A percentile compares a stretch with the other conserved stretches of the same genome.
These are phyloP conservation scores for Guadua angustifolia DNA, from an alignment of 176 grass and related monocot genomes.

Conservation along the genomic window DNA sequence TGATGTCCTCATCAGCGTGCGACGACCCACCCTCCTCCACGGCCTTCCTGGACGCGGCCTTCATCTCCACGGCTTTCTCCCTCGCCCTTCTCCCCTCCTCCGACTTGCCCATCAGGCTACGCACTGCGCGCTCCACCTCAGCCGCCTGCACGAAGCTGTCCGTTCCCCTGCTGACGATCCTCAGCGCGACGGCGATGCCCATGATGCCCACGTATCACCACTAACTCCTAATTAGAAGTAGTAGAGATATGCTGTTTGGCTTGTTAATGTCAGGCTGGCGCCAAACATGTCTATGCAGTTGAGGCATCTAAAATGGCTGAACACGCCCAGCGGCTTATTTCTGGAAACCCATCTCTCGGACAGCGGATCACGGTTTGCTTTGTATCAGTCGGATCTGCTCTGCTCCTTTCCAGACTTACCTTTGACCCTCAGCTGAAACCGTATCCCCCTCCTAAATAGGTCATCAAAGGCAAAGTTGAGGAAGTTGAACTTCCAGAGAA, in stretches of 20 bases:
- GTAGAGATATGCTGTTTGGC: conserved; percentile 15
- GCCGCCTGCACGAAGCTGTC: conserved; percentile 40
- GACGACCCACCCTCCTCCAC: conserved; percentile 44
- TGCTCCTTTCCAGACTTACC: conserved; percentile 17
- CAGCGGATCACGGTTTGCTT: conserved; percentile 93
- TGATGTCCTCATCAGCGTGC: too few relatives aligned
- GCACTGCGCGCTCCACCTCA: conserved; percentile 50
- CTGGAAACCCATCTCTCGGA: conserved; percentile 84
- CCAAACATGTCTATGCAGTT: conserved; percentile 97
- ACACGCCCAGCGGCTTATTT: conserved; percentile 81
- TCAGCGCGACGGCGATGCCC: conserved; percentile 29
- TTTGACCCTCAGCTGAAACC: conserved; percentile 28
- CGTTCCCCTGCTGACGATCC: too few relatives aligned
- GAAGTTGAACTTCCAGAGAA: conserved; percentile 99
- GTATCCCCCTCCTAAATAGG: conserved; percentile 41
- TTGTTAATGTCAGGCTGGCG: conserved; percentile 78
- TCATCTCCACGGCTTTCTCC: conserved; percentile 51
- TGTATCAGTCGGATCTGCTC: conserved; percentile 39
- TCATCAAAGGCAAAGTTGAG: conserved; percentile 97
- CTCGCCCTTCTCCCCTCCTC: conserved; percentile 47
- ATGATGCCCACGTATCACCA: conserved; percentile 3
- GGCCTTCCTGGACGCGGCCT: conserved; percentile 31
- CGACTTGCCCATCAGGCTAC: conserved; percentile 36
- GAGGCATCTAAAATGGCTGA: conserved; percentile 99
- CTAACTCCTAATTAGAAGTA: too few relatives aligned